phyloP scores from a whole-genome alignment of 1,139 yeast species.

The Arxiozyma telluris region DNA sequence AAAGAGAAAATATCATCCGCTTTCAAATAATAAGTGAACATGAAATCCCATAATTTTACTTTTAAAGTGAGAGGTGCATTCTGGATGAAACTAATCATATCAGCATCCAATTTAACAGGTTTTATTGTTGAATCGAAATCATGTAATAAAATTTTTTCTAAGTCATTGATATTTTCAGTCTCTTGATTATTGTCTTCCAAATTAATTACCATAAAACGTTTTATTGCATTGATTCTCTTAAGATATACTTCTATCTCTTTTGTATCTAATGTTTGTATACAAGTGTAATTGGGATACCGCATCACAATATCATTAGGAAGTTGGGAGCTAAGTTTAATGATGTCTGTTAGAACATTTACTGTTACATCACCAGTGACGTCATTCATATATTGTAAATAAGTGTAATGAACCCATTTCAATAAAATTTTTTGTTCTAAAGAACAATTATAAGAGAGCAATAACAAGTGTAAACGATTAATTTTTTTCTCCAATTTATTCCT shows the following conservation, averaged over 20 bases:
- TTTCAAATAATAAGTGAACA: conserved; percentile 51
- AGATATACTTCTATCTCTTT: conserved; percentile 50
- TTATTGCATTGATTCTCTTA: conserved; percentile 33
- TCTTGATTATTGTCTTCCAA: conserved; percentile 22
- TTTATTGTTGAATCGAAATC: conserved; percentile 7
- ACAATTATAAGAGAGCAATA: conserved; percentile 16
- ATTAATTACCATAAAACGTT: conserved; percentile 30
- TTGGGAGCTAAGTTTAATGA: conserved; percentile 23
- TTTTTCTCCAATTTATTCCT: conserved; percentile 28
- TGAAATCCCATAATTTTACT: conserved; percentile 66
- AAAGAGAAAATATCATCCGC: conserved; percentile 36
- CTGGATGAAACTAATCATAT: conserved; percentile 52
- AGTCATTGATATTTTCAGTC: conserved; percentile 38
- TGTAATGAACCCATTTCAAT: conserved; percentile 37
- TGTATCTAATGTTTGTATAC: conserved; percentile 50
- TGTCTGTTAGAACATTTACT: conserved; percentile 22
- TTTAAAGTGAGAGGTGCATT: conserved; percentile 59
- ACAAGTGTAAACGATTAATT: conserved; percentile 35
- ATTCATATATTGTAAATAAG: conserved; percentile 33
- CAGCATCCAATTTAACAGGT: conserved; percentile 32
- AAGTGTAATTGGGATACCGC: conserved; percentile 40
- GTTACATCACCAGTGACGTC: conserved; percentile 24
- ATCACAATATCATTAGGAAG: conserved; percentile 10
- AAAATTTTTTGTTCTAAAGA: conserved; percentile 17
- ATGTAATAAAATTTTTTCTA: conserved; percentile 45